A percentile compares a stretch with the other conserved stretches of the same genome.
Conservation (phyloP, 805 yeast genomes). For the Saturnispora besseyi region DNA sequence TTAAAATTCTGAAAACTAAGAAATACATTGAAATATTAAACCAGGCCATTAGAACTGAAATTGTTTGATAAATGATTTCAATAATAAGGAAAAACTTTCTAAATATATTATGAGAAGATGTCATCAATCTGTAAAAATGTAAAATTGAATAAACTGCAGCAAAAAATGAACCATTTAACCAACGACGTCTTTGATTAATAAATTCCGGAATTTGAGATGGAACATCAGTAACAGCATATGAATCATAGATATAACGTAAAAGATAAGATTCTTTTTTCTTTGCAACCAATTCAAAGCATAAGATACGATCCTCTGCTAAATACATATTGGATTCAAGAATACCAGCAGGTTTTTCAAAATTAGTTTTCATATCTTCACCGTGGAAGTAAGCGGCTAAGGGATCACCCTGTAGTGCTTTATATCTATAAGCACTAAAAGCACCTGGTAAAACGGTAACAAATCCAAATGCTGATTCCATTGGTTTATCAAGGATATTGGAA, state of each 20-base stretch:
- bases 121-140: slow-evolving; percentile 67
- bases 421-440: slow-evolving; percentile 90
- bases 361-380: slow-evolving; percentile 70
- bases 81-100: slow-evolving; percentile 64
- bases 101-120: slow-evolving; percentile 58
- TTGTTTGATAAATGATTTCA: slow-evolving; percentile 70
- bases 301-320: slow-evolving; percentile 89
- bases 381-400: slow-evolving; percentile 87
- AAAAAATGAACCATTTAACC: slow-evolving; percentile 95
- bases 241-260: slow-evolving; percentile 74
- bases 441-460: slow-evolving; percentile 93
- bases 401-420: slow-evolving; percentile 65
- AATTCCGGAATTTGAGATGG: slow-evolving; percentile 85
- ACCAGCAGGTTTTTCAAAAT: slow-evolving; percentile 57
- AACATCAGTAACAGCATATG: slow-evolving; percentile 91
- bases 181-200: slow-evolving; percentile 84
- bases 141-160: slow-evolving; percentile 82
- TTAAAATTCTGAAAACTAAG: slow-evolving; percentile 78
- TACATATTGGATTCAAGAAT: slow-evolving; percentile 93
- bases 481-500: slow-evolving; percentile 89
- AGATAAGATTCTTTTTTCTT: slow-evolving; percentile 64
- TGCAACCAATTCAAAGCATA: slow-evolving; percentile 90
- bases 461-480: slow-evolving; percentile 89
- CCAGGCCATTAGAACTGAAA: slow-evolving; percentile 77
- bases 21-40: slow-evolving; percentile 83